Evolutionary conservation across 768 basidiomycete species (phyloP).

Genomic region (Mycena pura): DNA sequence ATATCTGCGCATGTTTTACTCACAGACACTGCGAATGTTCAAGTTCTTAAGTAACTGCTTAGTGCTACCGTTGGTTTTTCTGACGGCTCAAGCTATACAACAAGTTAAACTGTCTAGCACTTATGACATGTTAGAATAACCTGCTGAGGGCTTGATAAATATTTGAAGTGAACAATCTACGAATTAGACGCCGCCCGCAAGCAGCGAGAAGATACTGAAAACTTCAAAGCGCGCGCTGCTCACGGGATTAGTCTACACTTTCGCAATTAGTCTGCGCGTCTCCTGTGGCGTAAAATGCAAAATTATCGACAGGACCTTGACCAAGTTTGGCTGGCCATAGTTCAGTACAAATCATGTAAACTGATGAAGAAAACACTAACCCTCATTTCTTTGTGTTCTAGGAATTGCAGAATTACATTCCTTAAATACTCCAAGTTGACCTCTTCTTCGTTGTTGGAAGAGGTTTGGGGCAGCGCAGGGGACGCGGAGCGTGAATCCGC

Average conservation of each 20-base stretch:
- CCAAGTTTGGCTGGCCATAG: constrained; percentile 75
- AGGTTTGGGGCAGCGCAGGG: constrained; percentile 40
- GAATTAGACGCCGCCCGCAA: no score
- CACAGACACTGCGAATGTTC: no score
- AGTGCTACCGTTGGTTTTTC: no score
- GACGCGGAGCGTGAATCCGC: constrained; percentile 44
- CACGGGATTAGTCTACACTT: constrained; percentile 57
- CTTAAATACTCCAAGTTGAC: constrained; percentile 95
- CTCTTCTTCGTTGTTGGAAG: constrained; percentile 78
- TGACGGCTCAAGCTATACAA: no score
- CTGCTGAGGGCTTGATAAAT: no score
- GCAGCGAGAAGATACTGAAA: not conserved
- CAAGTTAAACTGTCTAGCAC: no score
- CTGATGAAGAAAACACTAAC: constrained; percentile 52
- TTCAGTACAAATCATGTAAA: not conserved
- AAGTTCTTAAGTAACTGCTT: no score
- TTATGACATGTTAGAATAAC: no score
- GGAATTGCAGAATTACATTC: constrained; percentile 95
- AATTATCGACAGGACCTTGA: constrained; percentile 91
- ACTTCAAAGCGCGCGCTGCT: not conserved
- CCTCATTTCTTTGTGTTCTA: constrained; percentile 99
- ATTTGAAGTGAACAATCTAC: no score
- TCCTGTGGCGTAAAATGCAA: constrained; percentile 96
- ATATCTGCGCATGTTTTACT: no score
- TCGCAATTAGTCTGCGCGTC: constrained; percentile 85